Evolutionary conservation across 1,139 yeast species (phyloP), one percentile per base, ranked within the genome.

Genomic region (Kodamaea fungicola): DNA sequence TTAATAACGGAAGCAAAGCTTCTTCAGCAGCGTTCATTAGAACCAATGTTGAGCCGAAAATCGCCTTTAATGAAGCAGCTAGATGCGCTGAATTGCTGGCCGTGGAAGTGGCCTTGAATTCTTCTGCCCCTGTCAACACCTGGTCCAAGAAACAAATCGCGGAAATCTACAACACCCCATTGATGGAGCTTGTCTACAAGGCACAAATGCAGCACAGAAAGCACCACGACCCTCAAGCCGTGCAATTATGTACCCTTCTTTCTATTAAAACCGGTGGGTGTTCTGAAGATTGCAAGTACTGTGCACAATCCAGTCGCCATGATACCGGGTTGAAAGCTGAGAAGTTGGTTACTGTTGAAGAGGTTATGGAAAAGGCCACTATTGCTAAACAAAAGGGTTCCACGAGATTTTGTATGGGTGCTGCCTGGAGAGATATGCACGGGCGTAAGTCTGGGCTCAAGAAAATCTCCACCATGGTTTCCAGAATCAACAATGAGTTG

Each of bases 361-460:
- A 71, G 22, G 92, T 85, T 1, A 62, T 81, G 52, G 70, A 63
- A 35, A 82, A 78, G 31, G 94, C 94, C 0, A 62, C 61, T 33
- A 71, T 71, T 37, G 92, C 94, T 5, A 80, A 82, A 50, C 63
- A 53, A 5, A 83, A 83, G 45, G 92, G 92, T 0, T 76, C 84
- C 0, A 84, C 94, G 0, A 67, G 95, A 43, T 84, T 84, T 52
- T 84, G 95, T 54, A 78, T 84, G 82, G 95, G 94, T 31, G 88
- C 92, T 8, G 95, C 94, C 1, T 85, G 92, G 92, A 71, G 95
- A 54, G 92, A 83, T 44, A 84, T 85, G 94, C 66, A 69, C 33
- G 94, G 94, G 7, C 67, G 94, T 35, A 84, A 83, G 54, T 74
- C 80, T 19, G 88, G 84, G 0, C 56, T 84, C 44, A 76, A 71